Conservation (phyloP, 331 rosid genomes). For the Acacia pycnantha region DNA sequence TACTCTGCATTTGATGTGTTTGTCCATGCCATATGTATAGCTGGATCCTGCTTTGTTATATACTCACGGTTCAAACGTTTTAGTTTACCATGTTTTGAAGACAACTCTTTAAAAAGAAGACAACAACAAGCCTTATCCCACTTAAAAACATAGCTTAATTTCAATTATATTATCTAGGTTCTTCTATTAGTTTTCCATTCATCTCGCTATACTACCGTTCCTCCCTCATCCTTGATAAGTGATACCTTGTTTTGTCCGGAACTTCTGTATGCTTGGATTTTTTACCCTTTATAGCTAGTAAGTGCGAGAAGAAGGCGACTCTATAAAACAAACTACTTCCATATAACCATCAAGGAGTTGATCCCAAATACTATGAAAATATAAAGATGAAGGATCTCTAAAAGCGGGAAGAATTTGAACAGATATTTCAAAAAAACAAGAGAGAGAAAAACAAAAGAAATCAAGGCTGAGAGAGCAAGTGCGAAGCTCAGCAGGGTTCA, state of each 20-base stretch:
- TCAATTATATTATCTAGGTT: not conserved
- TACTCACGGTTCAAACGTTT: not conserved
- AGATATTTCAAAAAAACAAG: not conserved
- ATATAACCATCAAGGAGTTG: not conserved
- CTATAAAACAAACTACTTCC: not conserved
- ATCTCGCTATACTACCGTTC: not conserved
- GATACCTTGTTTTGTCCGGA: not conserved
- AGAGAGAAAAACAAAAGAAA: not conserved
- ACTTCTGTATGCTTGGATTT: not conserved
- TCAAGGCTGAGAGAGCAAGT: not conserved
- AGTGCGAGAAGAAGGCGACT: not conserved
- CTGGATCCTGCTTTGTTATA: conserved; percentile 3
- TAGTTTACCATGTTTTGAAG: not conserved
- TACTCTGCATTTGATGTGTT: not conserved
- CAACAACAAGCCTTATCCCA: no score
- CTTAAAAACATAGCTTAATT: not conserved
- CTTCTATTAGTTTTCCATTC: not conserved
- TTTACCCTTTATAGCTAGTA: not conserved
- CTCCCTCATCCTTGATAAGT: not conserved
- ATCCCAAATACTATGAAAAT: not conserved
- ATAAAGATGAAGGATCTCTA: not conserved
- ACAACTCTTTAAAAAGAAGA: not conserved
- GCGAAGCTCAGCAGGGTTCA: not conserved
- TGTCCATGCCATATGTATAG: not conserved
- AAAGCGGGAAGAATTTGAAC: not conserved